A percentile compares a stretch with the other conserved stretches of the same genome.
phyloP scores from a whole-genome alignment of 1,284 basidiomycete species.

The Leccinum fuscescens region DNA sequence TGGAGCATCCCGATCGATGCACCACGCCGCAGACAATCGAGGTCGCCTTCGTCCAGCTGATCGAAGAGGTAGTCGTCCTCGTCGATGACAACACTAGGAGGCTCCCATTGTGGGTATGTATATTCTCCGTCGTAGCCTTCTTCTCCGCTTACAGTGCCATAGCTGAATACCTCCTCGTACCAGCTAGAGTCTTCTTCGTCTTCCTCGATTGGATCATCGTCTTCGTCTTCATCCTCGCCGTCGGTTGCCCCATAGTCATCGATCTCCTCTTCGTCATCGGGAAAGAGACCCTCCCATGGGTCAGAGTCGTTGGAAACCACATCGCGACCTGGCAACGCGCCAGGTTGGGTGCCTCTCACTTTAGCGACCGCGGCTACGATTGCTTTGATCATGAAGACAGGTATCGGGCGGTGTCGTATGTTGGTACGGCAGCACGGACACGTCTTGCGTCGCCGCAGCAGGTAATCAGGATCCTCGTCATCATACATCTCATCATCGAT shows the following conservation, averaged over 20 bases:
- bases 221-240: slow-evolving; percentile 31
- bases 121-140: slow-evolving; percentile 40
- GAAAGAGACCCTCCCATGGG: slow-evolving; percentile 69
- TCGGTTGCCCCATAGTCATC: slow-evolving; percentile 41
- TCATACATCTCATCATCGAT: slow-evolving; percentile 54
- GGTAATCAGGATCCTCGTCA: slow-evolving; percentile 47
- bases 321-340: slow-evolving; percentile 24
- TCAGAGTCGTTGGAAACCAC: slow-evolving; percentile 41
- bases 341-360: slow-evolving; percentile 26
- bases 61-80: slow-evolving; percentile 39
- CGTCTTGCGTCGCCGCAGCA: slow-evolving; percentile 59
- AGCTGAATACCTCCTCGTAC: slow-evolving; percentile 36
- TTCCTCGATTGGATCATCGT: slow-evolving; percentile 30
- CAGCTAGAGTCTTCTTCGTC: slow-evolving; percentile 34
- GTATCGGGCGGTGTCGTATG: slow-evolving; percentile 59
- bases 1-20: slow-evolving; percentile 58
- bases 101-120: slow-evolving; percentile 53
- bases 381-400: slow-evolving; percentile 64
- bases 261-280: slow-evolving; percentile 41
- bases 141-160: slow-evolving; percentile 37
- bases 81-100: slow-evolving; percentile 43
- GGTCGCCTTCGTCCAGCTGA: slow-evolving; percentile 36
- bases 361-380: slow-evolving; percentile 50
- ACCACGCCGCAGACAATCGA: slow-evolving; percentile 58
- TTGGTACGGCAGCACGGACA: slow-evolving; percentile 67